A percentile compares a stretch with the other conserved stretches of the same genome.
phyloP scores from a whole-genome alignment of 495 filamentous ascomycete genomes.

The Peziza echinospora region DNA sequence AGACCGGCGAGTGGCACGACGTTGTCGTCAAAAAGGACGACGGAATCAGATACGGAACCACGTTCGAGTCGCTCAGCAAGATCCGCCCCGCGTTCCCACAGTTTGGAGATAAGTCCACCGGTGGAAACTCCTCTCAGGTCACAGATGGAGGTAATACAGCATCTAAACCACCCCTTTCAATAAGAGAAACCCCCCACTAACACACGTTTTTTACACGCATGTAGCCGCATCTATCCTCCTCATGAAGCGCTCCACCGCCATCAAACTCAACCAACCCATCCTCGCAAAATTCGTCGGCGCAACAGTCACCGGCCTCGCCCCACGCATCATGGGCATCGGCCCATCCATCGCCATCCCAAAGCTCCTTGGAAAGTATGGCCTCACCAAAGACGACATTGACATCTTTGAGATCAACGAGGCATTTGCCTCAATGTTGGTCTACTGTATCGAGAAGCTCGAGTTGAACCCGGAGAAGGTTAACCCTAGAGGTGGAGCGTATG shows the following conservation, averaged over 20 bases:
- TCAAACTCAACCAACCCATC: constrained; percentile 74
- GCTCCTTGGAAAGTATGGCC: constrained; percentile 56
- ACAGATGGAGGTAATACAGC: no score
- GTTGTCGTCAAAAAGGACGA: constrained; percentile 70
- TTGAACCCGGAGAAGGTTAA: constrained; percentile 76
- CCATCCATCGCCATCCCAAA: constrained; percentile 89
- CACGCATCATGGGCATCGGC: constrained; percentile 93
- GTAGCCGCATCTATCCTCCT: constrained; percentile 76
- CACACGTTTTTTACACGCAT: no score
- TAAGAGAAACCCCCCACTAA: no score
- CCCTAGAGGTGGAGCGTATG: constrained; percentile 62
- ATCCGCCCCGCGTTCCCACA: constrained; percentile 79
- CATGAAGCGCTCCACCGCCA: constrained; percentile 81
- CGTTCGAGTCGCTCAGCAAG: constrained; percentile 57
- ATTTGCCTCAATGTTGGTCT: constrained; percentile 92
- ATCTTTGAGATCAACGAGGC: constrained; percentile 93
- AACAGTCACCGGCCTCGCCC: constrained; percentile 72
- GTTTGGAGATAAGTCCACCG: constrained; percentile 70
- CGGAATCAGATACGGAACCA: constrained; percentile 75
- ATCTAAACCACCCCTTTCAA: no score
- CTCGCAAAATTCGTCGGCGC: constrained; percentile 85
- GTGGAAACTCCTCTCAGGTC: constrained; percentile 89
- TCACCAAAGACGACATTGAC: constrained; percentile 66
- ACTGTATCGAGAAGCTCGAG: constrained; percentile 57
- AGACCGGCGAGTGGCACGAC: constrained; percentile 53